Conservation (phyloP, 768 basidiomycete species). For the Cyclocybe aegerita region DNA sequence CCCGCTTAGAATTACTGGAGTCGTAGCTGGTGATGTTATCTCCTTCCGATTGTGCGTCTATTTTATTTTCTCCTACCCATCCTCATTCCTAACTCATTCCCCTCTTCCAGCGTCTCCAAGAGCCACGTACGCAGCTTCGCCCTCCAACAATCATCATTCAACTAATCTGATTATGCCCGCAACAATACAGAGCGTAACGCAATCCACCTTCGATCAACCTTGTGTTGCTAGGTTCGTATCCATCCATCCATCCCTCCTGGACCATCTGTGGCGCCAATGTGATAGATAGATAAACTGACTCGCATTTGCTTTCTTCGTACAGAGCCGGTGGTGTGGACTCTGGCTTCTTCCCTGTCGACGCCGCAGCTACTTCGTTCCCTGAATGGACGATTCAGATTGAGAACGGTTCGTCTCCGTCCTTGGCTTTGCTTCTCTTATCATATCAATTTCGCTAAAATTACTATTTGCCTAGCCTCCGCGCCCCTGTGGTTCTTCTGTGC, state of each 20-base stretch:
- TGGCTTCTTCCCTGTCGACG: conserved; percentile 39
- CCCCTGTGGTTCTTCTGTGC: conserved; percentile 60
- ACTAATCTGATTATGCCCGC: not conserved
- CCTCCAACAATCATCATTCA: not conserved
- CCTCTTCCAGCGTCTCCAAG: conserved; percentile 29
- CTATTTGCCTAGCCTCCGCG: conserved; percentile 22
- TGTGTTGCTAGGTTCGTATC: conserved; percentile 28
- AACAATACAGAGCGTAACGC: conserved; percentile 32
- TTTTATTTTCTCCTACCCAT: not conserved
- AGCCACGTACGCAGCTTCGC: conserved; percentile 31
- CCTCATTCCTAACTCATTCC: not conserved
- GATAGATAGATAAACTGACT: not conserved
- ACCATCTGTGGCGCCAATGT: not conserved
- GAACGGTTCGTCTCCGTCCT: conserved; percentile 19
- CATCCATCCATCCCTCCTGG: not conserved
- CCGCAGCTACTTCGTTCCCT: conserved; percentile 32
- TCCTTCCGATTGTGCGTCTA: conserved; percentile 43
- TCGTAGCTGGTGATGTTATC: conserved; percentile 36
- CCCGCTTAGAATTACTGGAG: conserved; percentile 27
- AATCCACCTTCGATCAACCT: conserved; percentile 38
- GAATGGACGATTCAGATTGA: conserved; percentile 35
- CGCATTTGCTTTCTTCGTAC: not conserved
- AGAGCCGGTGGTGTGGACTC: conserved; percentile 40
- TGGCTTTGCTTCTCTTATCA: not conserved
- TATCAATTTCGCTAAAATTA: not conserved